Base-by-base conservation (phyloP, 441 rosid genomes). In the Bruguiera hainesii region DNA sequence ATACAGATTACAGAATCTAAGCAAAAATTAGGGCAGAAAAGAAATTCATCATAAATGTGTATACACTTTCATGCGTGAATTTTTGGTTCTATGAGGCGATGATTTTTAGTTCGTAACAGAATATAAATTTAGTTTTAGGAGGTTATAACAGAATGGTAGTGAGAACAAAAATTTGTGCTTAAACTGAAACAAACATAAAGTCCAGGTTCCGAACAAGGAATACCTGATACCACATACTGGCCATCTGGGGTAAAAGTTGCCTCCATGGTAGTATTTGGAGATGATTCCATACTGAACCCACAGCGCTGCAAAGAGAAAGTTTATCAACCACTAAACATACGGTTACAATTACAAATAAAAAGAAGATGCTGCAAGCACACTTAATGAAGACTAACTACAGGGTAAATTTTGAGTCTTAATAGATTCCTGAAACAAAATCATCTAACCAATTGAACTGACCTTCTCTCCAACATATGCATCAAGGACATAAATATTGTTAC, bases 211-310 rank as follows among this genome's bases (percentile, higher is more conserved):
- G 21, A 65, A 29, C 51, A 63, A 53, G 56, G 23, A 60, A 69
- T 85, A 94, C 98, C 98, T 85, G 98, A 94, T 56, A 89, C 74
- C 69, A 94, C 86, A 63, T 94, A 94, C 68, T 91, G 90, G 71
- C 99, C 97, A 76, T 94, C 98, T n/a, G 99, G 99, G 23, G 99
- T 86, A 78, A 94, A 87, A 61, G 98, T 88, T 74, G 98, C 96
- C 71, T 91, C 97, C 63, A 88, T 83, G 6, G 85, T 80, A 62
- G 87, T 74, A 77, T 85, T 90, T 63, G 89, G 89, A 64, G 98
- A 91, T 57, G 93, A 85, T 81, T 94, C 98, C 82, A 94, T 79
- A 75, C 87, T 91, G 81, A 89, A 89, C 33, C 96, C 99, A 74
- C 92, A 89, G 53, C 83, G 87, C 97, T 93, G 85, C 82, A 78